These are phyloP conservation scores for Thelonectria olida DNA, from an alignment of 2,329 filamentous ascomycete genomes.

Conservation along the genomic window DNA sequence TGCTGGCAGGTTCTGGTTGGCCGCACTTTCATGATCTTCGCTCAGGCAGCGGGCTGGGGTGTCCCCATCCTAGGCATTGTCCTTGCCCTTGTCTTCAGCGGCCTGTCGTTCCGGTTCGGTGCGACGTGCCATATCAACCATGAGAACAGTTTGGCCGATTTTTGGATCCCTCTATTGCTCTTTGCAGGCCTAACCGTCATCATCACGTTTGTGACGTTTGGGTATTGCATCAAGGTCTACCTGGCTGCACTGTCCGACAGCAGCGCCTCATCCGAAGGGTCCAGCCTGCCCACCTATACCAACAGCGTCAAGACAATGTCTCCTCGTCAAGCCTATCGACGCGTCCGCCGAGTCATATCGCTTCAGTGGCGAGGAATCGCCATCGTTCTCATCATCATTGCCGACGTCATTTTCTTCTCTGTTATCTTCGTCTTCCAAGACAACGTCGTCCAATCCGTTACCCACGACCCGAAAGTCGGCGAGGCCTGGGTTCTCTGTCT, in stretches of 20 bases:
- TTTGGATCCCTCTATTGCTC: conserved; percentile 89
- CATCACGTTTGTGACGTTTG: conserved; percentile 85
- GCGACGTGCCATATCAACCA: conserved; percentile 95
- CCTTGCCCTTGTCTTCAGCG: conserved; percentile 82
- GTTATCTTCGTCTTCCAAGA: conserved; percentile 91
- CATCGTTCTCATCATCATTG: conserved; percentile 88
- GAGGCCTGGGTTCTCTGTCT: conserved; percentile 79
- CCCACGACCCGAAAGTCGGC: conserved; percentile 63
- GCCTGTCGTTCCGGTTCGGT: conserved; percentile 94
- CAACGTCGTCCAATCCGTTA: conserved; percentile 70
- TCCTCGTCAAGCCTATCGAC: conserved; percentile 86
- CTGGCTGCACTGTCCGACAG: conserved; percentile 83
- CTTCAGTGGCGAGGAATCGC: conserved; percentile 95
- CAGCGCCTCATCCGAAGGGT: conserved; percentile 74
- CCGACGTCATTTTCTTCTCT: conserved; percentile 93
- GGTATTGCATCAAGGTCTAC: conserved; percentile 95
- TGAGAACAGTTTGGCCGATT: conserved; percentile 79
- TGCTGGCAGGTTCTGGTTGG: conserved; percentile 96
- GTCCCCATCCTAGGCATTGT: conserved; percentile 80
- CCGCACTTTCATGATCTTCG: conserved; percentile 86
- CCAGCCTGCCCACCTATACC: conserved; percentile 74
- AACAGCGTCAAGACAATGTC: conserved; percentile 81
- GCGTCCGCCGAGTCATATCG: conserved; percentile 85
- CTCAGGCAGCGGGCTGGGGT: conserved; percentile 84
- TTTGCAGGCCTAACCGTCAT: conserved; percentile 81